Conservation (phyloP, 1,139 yeast species). For the Trichomonascaceae sp. region DNA sequence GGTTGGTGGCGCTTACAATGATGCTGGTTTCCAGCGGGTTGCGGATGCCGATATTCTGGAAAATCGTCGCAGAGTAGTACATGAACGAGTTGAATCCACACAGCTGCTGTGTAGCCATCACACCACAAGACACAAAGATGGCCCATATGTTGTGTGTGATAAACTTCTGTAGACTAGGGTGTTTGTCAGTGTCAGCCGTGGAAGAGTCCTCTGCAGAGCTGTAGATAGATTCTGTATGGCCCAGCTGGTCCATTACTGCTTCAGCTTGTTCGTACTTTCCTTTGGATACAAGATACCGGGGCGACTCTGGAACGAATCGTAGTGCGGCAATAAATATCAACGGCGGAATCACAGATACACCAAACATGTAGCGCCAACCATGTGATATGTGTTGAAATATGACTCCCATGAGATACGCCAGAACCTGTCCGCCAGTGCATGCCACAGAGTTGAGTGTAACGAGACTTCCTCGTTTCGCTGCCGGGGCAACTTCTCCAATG, state of each 20-base stretch:
- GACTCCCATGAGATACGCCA: slow-evolving; percentile 29
- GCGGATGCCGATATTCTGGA: slow-evolving; percentile 43
- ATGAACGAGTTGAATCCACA: slow-evolving; percentile 68
- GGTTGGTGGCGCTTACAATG: slow-evolving; percentile 53
- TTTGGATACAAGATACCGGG: slow-evolving; percentile 37
- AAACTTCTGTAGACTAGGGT: no score
- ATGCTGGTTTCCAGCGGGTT: slow-evolving; percentile 55
- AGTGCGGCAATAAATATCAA: slow-evolving; percentile 24
- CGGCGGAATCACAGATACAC: slow-evolving; percentile 31
- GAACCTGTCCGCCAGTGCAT: slow-evolving; percentile 34
- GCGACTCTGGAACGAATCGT: slow-evolving; percentile 45
- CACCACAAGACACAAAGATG: slow-evolving; percentile 50
- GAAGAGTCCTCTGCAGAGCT: slow-evolving; percentile 3
- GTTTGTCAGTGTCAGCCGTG: slow-evolving; percentile 31
- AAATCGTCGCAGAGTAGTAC: slow-evolving; percentile 61
- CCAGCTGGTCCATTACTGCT: slow-evolving; percentile 24
- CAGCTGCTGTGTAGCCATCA: slow-evolving; percentile 62
- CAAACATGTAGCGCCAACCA: slow-evolving; percentile 34
- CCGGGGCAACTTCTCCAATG: slow-evolving; percentile 32
- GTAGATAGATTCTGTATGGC: slow-evolving; percentile 6
- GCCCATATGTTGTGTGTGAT: no score
- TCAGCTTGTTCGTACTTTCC: slow-evolving; percentile 31
- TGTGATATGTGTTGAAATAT: slow-evolving; percentile 12
- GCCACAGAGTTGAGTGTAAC: slow-evolving; percentile 31
- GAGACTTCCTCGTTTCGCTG: slow-evolving; percentile 28